Base-by-base conservation (phyloP, 2,329 filamentous ascomycete genomes). In the Diaporthe aspalathi region DNA sequence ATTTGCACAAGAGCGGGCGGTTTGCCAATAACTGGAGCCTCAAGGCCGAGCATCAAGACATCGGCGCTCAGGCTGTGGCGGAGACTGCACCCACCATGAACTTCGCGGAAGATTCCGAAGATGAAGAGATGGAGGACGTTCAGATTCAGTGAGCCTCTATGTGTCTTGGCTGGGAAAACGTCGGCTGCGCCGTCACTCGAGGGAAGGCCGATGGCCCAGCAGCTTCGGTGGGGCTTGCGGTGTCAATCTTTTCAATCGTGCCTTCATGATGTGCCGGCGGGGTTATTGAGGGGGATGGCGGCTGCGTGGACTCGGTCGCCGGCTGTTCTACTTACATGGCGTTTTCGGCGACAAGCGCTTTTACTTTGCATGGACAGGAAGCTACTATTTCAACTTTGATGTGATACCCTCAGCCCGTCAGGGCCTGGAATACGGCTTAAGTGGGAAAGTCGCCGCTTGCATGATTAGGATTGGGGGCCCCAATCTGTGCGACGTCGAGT, bases 21-120 rank as follows among this genome's bases (percentile, higher is more conserved):
- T 97, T 97, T 79, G 92, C 93, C 66, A 95, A 94, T 80, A 91
- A 92, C 75, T 98, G 94, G 91, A 92, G 92, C 76, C 83, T 98
- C 70, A 94, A 92, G 79, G 86, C 89, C 2, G 92, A 94, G 78
- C 92, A 92, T 70, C 74, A 77, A 52, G 67, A 70, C 45, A 74
- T 77, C 70, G 68, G 76, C 8, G 91, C 88, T 71, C 84, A 84
- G 68, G 86, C 84, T 52, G 85, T 85, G 8, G 84, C 84, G 5
- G 80, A 80, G 70, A 75, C 77, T 22, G 80, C 84, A 17, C 83
- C 84, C 22, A 82, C 82, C 65, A 82, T 84, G 50, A 84, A 84
- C 29, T 85, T 80, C 16, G 90, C 89, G 52, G 87, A 89, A 60
- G 83, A 84, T 2, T 90, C 89, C 29, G 88, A 88, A 14, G 92